These are phyloP conservation scores for Backusella sp. DNA, from an alignment of 192 early-diverging fungal genomes.

Conservation along the genomic window DNA sequence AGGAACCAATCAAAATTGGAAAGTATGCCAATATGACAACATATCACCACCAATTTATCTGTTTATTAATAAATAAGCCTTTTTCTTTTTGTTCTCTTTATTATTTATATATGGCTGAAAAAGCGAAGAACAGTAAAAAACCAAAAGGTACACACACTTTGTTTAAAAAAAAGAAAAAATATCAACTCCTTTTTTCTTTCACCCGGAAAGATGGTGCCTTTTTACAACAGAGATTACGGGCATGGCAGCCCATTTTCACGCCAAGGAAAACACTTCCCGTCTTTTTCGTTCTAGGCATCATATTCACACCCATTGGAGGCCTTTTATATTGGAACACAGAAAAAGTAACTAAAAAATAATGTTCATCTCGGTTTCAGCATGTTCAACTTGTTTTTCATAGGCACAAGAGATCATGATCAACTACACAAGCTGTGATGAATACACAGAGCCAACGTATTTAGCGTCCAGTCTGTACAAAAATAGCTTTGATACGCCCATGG, in stretches of 20 bases:
- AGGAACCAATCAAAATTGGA: not conserved
- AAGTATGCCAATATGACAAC: not conserved
- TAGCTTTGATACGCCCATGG: not conserved
- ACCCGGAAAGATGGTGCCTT: constrained; percentile 75
- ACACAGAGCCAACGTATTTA: constrained; percentile 12
- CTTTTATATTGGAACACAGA: constrained; percentile 74
- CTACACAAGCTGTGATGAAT: constrained; percentile 39
- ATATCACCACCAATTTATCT: not conserved
- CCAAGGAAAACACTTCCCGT: constrained; percentile 92
- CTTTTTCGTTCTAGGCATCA: constrained; percentile 89
- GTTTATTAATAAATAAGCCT: not conserved
- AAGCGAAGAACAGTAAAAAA: constrained; percentile 12
- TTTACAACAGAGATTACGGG: constrained; percentile 93
- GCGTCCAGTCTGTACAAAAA: constrained; percentile 21
- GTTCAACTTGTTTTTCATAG: constrained; percentile 31
- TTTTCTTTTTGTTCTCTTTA: not conserved
- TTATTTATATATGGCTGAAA: constrained; percentile 12
- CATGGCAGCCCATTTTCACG: constrained; percentile 97
- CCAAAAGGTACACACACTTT: constrained; percentile 3
- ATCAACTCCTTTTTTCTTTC: not conserved
- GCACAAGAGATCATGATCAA: constrained; percentile 47
- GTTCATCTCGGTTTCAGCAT: constrained; percentile 30
- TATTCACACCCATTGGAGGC: constrained; percentile 92
- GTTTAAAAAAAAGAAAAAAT: too few species aligned
- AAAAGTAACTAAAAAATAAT: not conserved